phyloP scores from a whole-genome alignment of 495 filamentous ascomycete genomes.

The Penicillium samsonianum region DNA sequence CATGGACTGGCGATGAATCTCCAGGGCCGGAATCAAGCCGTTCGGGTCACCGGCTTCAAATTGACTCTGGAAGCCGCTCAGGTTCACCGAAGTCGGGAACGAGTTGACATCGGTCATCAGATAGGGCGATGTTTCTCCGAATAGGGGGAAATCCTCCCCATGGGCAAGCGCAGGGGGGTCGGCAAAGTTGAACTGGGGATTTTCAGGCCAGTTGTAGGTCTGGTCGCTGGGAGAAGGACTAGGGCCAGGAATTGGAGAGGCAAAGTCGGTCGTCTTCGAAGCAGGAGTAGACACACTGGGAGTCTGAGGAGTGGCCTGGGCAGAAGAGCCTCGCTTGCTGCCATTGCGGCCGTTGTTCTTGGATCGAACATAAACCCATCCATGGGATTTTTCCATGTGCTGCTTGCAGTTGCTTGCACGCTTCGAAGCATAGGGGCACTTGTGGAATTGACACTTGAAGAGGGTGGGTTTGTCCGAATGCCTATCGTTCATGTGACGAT shows the following conservation, averaged over 20 bases:
- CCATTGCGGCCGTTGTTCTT: slow-evolving; percentile 80
- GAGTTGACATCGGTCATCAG: slow-evolving; percentile 22
- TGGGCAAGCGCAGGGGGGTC: slow-evolving; percentile 28
- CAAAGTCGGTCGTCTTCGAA: slow-evolving; percentile 45
- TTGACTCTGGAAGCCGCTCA: slow-evolving; percentile 52
- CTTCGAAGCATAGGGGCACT: slow-evolving; percentile 92
- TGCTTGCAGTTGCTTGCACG: slow-evolving; percentile 98
- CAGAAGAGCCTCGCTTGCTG: slow-evolving; percentile 39
- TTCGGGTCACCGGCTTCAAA: slow-evolving; percentile 56
- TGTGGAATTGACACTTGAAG: slow-evolving; percentile 79
- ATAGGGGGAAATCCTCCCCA: slow-evolving; percentile 29
- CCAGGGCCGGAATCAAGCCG: slow-evolving; percentile 25
- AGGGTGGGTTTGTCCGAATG: slow-evolving; percentile 75
- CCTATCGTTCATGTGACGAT: slow-evolving; percentile 93
- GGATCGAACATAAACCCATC: slow-evolving; percentile 83
- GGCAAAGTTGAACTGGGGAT: slow-evolving; percentile 32
- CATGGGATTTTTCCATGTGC: slow-evolving; percentile 98
- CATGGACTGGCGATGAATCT: slow-evolving; percentile 32
- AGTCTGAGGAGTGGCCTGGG: slow-evolving; percentile 51
- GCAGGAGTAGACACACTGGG: slow-evolving; percentile 55
- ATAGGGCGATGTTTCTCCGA: slow-evolving; percentile 27
- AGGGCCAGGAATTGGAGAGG: slow-evolving; percentile 32
- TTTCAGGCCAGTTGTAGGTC: slow-evolving; percentile 21
- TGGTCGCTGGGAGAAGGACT: slow-evolving; percentile 29
- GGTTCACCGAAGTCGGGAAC: slow-evolving; percentile 40